Conservation (phyloP, 139 green algal genomes). For the Volvox reticuliferus region DNA sequence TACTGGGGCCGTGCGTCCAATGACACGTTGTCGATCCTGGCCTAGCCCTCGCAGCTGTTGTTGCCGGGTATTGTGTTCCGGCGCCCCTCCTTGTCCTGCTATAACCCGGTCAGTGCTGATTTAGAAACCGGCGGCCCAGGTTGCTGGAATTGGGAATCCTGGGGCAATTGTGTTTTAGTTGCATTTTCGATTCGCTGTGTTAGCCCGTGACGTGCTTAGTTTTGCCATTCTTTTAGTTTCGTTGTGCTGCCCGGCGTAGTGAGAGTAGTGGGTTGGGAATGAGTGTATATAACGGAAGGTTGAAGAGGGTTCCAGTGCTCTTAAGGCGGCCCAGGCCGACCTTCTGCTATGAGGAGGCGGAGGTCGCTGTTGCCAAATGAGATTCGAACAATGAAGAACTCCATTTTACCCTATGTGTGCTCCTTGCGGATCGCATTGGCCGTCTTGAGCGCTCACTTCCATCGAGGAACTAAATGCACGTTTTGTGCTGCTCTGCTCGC, state of each 20-base stretch:
- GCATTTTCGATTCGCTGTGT: background rate
- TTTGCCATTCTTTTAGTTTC: background rate
- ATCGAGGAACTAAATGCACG: background rate
- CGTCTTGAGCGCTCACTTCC: background rate
- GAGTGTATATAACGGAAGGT: slow-evolving; percentile 17
- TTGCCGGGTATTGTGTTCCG: background rate
- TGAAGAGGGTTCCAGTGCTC: background rate
- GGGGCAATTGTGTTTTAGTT: background rate
- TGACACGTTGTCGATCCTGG: slow-evolving; percentile 15
- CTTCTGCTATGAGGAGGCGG: background rate
- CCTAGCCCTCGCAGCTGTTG: background rate
- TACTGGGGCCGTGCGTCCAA: background rate
- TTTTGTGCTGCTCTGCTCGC: background rate
- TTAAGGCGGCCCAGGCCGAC: background rate
- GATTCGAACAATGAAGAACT: background rate
- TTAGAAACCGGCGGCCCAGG: background rate
- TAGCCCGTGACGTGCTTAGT: slow-evolving; percentile 7
- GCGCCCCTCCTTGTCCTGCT: background rate
- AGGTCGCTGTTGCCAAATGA: background rate
- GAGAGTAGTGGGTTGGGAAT: background rate
- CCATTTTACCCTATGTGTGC: background rate
- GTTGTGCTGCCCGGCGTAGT: background rate
- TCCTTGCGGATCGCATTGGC: background rate
- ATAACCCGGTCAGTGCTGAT: background rate
- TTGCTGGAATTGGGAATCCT: background rate